Percentiles rank a stretch among this genome's conserved stretches.
Conservation (phyloP, 2,329 filamentous ascomycete genomes). For the Trichoderma gracile region DNA sequence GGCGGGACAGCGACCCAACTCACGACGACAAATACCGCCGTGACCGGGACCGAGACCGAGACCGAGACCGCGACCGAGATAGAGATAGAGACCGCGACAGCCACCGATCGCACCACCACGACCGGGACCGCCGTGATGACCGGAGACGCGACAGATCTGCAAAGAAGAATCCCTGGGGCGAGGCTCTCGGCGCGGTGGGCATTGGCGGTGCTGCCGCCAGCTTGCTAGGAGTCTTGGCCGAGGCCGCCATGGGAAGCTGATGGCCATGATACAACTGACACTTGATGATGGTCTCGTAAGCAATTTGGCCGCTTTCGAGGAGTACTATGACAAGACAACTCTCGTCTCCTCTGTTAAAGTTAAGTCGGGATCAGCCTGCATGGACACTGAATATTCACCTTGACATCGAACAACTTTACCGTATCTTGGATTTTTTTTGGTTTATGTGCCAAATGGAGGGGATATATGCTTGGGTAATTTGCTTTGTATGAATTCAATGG, state of each 20-base stretch:
- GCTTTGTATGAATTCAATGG: not conserved
- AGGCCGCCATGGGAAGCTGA: conserved; percentile 48
- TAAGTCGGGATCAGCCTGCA: too few relatives aligned
- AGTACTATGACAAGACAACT: not conserved
- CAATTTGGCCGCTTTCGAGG: too few relatives aligned
- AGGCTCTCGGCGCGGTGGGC: conserved; percentile 58
- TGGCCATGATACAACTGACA: not conserved
- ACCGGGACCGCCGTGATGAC: conserved; percentile 43
- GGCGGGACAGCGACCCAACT: conserved; percentile 32
- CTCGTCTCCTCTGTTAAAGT: not conserved
- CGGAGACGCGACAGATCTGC: conserved; percentile 40
- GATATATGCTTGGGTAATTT: not conserved
- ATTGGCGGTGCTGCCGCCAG: conserved; percentile 63
- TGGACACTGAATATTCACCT: not conserved
- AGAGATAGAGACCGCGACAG: not conserved
- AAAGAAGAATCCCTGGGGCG: conserved; percentile 52
- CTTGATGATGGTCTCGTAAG: not conserved
- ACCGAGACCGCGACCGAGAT: conserved; percentile 26
- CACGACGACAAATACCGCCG: conserved; percentile 16
- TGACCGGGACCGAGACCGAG: conserved; percentile 5
- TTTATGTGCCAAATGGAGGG: not conserved
- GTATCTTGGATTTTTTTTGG: not conserved
- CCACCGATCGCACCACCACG: conserved; percentile 39
- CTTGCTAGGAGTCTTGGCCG: conserved; percentile 57
- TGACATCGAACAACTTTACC: not conserved